phyloP scores from a whole-genome alignment of 2,329 filamentous ascomycete genomes.

The Cordyceps farinosa region DNA sequence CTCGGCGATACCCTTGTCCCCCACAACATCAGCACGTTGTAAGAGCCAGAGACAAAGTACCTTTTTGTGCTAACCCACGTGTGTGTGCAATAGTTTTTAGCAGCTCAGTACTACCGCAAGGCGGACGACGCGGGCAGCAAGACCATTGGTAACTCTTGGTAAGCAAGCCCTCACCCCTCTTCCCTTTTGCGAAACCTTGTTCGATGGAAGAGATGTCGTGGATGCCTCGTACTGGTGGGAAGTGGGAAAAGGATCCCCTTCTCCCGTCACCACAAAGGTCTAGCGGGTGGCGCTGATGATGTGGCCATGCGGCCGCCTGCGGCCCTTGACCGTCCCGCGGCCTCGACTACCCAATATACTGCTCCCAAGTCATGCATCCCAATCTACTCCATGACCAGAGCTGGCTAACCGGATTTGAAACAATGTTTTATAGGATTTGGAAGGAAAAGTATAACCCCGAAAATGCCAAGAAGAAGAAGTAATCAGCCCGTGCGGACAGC shows the following conservation, averaged over 20 bases:
- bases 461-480: slow-evolving; percentile 40
- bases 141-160: slow-evolving; percentile 93
- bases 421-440: slow-evolving; percentile 71
- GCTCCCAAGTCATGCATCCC: background rate
- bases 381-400: background rate
- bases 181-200: background rate
- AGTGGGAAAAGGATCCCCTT: background rate
- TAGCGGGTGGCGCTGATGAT: background rate
- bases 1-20: background rate
- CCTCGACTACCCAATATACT: background rate
- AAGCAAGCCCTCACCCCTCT: slow-evolving; percentile 36
- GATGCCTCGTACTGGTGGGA: background rate
- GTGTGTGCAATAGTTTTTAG: slow-evolving; percentile 55
- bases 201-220: background rate
- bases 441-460: slow-evolving; percentile 82
- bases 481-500: slow-evolving; percentile 11
- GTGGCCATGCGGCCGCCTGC: slow-evolving; percentile 11
- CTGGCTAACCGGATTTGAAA: background rate
- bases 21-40: background rate
- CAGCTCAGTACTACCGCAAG: slow-evolving; percentile 87
- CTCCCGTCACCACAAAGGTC: background rate
- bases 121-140: slow-evolving; percentile 88
- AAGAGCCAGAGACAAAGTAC: too few relatives aligned
- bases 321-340: background rate
- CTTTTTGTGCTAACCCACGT: background rate